A percentile compares a stretch with the other conserved stretches of the same genome.
Conservation (phyloP, 352 stramenopile genomes). For the Peronospora destructor region DNA sequence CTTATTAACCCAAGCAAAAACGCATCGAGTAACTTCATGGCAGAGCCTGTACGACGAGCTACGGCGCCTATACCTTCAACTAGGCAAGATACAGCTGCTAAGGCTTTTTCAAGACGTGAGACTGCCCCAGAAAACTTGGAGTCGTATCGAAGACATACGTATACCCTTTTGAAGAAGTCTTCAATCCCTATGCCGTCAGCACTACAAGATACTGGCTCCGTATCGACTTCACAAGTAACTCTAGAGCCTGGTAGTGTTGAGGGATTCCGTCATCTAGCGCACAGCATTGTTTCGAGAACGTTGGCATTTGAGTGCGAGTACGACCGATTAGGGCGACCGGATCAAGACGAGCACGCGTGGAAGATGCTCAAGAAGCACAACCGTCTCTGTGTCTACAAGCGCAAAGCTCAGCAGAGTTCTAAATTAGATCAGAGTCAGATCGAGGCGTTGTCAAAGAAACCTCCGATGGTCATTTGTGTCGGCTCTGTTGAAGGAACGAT, state of each 20-base stretch:
- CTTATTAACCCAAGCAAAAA: conserved; percentile 17
- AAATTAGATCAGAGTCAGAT: conserved; percentile 12
- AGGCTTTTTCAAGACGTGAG: conserved; percentile 14
- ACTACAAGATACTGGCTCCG: conserved; percentile 8
- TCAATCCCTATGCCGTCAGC: conserved; percentile 6
- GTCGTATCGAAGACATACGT: background rate
- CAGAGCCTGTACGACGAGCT: conserved; percentile 21
- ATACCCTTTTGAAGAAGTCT: conserved; percentile 13
- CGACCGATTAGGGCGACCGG: conserved; percentile 25
- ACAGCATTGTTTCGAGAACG: conserved; percentile 43
- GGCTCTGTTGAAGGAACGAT: conserved; percentile 45
- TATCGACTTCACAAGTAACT: conserved; percentile 17
- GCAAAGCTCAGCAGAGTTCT: conserved; percentile 10
- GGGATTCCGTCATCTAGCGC: conserved; percentile 33
- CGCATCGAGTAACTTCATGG: conserved; percentile 21
- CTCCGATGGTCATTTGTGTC: conserved; percentile 45
- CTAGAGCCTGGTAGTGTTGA: conserved; percentile 29
- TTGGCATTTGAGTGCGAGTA: conserved; percentile 42
- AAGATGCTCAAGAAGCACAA: conserved; percentile 37
- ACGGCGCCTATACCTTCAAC: conserved; percentile 14
- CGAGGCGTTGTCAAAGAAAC: conserved; percentile 12
- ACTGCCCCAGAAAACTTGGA: conserved; percentile 13
- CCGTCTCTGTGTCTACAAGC: conserved; percentile 41
- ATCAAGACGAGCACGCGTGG: conserved; percentile 28
- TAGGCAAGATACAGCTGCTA: conserved; percentile 10